Evolutionary conservation across 2,329 filamentous ascomycete species (phyloP).

Genomic region (Cercospora citrullina): DNA sequence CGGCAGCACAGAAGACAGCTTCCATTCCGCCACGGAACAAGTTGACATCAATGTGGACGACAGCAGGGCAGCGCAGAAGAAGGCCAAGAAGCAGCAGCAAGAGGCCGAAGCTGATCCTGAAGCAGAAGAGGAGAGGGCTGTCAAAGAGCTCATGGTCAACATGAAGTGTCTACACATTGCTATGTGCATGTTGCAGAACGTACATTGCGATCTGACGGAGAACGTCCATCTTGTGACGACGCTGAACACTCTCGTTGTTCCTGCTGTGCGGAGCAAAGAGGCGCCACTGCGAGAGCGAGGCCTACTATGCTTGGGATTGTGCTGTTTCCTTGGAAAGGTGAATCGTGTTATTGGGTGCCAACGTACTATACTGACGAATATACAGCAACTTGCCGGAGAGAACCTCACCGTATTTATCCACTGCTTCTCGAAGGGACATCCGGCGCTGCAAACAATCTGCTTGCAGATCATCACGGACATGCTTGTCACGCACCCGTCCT

Average conservation of each 20-base stretch:
- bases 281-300: conserved; percentile 89
- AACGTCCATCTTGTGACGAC: conserved; percentile 94
- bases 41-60: conserved; percentile 64
- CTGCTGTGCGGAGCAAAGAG: conserved; percentile 89
- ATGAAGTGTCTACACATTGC: conserved; percentile 98
- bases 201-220: conserved; percentile 81
- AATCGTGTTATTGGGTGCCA: conserved; percentile 18
- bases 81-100: conserved; percentile 41
- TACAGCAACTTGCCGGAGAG: conserved; percentile 77
- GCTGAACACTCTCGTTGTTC: conserved; percentile 94
- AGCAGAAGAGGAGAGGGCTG: conserved; percentile 67
- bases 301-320: conserved; percentile 83
- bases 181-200: conserved; percentile 94
- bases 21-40: conserved; percentile 89
- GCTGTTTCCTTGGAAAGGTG: conserved; percentile 82
- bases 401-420: conserved; percentile 93
- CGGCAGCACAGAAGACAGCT: conserved; percentile 66
- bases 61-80: conserved; percentile 35
- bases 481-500: conserved; percentile 79
- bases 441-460: conserved; percentile 83
- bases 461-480: conserved; percentile 93
- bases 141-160: conserved; percentile 92
- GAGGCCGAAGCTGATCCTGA: conserved; percentile 60
- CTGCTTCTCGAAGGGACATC: conserved; percentile 91
- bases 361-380: conserved; percentile 13